Evolutionary conservation across 495 filamentous ascomycete genomes (phyloP).

Genomic region (Tuber microsphaerosporum): DNA sequence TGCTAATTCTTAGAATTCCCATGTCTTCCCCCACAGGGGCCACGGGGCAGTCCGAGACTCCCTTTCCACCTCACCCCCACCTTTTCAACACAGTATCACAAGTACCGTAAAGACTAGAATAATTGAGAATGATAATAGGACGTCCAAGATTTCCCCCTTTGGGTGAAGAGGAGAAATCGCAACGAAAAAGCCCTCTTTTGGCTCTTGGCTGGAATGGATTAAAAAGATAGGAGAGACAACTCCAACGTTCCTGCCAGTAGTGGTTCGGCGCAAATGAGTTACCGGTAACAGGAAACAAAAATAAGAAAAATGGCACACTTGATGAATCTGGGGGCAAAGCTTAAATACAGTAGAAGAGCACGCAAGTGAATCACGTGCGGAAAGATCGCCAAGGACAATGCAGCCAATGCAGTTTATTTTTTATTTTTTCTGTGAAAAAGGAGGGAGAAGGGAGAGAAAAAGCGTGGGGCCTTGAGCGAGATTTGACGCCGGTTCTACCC

Average conservation of each 20-base stretch:
- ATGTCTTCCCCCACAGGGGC: background rate
- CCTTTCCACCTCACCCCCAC: background rate
- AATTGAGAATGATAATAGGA: slow-evolving; percentile 20
- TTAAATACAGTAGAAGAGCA: slow-evolving; percentile 16
- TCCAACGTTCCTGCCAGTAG: background rate
- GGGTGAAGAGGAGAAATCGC: background rate
- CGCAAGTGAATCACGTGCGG: slow-evolving; percentile 20
- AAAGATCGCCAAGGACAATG: slow-evolving; percentile 27
- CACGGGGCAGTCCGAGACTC: background rate
- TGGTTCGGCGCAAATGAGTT: background rate
- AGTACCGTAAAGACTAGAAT: slow-evolving; percentile 21
- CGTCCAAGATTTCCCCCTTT: background rate
- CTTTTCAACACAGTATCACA: slow-evolving; percentile 9
- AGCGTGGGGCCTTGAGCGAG: slow-evolving; percentile 13
- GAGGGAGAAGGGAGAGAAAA: too few relatives aligned
- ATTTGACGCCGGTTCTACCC: slow-evolving; percentile 8
- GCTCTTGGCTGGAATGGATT: background rate
- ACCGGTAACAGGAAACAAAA: background rate
- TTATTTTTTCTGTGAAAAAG: background rate
- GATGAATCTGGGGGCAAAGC: background rate
- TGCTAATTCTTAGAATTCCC: background rate
- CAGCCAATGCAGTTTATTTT: slow-evolving; percentile 12
- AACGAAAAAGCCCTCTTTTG: background rate
- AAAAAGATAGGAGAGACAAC: background rate
- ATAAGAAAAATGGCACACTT: background rate